phyloP scores from a whole-genome alignment of 2,329 filamentous ascomycete species.

The Cladosporium sp. region DNA sequence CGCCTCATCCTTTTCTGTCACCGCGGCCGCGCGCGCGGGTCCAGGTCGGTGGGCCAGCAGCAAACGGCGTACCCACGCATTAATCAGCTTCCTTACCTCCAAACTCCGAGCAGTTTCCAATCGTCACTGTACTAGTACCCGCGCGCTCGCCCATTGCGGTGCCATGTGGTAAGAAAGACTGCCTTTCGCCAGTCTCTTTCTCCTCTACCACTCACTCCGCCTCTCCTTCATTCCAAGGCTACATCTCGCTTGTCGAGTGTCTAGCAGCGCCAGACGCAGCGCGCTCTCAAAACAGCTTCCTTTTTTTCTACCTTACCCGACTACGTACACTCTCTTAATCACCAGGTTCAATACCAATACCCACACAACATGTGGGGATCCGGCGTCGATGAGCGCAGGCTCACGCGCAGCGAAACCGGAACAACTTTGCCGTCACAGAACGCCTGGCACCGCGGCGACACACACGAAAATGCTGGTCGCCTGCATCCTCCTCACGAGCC shows the following conservation, averaged over 20 bases:
- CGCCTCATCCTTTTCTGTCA: slow-evolving; percentile 4
- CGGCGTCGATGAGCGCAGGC: slow-evolving; percentile 29
- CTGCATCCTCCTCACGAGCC: slow-evolving; percentile 27
- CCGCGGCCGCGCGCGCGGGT: slow-evolving; percentile 4
- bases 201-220: neutral
- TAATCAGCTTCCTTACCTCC: slow-evolving; percentile 10
- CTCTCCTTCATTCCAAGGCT: neutral
- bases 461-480: slow-evolving; percentile 25
- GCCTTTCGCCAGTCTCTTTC: neutral
- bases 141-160: neutral
- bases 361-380: slow-evolving; percentile 31
- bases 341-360: neutral
- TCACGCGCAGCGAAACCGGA: slow-evolving; percentile 25
- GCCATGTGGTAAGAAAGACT: slow-evolving; percentile 7
- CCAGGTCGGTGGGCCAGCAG: neutral
- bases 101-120: slow-evolving; percentile 13
- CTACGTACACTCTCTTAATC: slow-evolving; percentile 10
- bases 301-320: neutral
- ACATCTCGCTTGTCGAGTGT: neutral
- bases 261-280: slow-evolving; percentile 11
- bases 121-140: slow-evolving; percentile 1
- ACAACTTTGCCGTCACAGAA: slow-evolving; percentile 25
- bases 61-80: neutral
- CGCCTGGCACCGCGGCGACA: slow-evolving; percentile 28
- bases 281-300: neutral